Conservation (phyloP, 805 yeast genomes). For the Candida tammaniensis region DNA sequence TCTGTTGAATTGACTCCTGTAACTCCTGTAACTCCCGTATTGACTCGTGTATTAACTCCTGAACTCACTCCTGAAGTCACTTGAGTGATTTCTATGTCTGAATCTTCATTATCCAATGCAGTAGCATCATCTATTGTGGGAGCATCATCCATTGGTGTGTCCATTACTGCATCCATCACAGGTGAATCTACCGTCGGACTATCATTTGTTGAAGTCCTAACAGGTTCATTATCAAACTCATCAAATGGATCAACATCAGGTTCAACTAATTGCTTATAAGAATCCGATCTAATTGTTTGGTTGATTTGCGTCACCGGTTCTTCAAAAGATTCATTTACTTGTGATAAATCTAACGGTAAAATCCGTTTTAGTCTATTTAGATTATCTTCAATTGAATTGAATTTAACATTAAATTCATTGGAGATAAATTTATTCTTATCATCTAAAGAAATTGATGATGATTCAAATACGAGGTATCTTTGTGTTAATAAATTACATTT, state of each 20-base stretch:
- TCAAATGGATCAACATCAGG: constrained; percentile 10
- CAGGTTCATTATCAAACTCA: constrained; percentile 8
- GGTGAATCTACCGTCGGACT: background rate
- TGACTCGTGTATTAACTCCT: too few species aligned
- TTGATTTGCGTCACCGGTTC: background rate
- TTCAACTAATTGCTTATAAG: constrained; percentile 6
- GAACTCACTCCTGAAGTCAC: too few species aligned
- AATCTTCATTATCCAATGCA: background rate
- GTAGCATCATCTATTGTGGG: background rate
- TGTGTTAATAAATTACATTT: constrained; percentile 27
- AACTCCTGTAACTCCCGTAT: too few species aligned
- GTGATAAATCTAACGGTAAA: constrained; percentile 3
- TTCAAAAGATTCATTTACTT: constrained; percentile 3
- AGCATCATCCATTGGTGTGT: background rate
- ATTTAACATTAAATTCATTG: constrained; percentile 23
- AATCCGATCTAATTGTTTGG: background rate
- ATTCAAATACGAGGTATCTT: constrained; percentile 29
- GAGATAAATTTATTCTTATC: constrained; percentile 28
- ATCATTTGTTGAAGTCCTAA: background rate
- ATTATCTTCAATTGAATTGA: constrained; percentile 16
- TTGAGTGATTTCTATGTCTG: constrained; percentile 10
- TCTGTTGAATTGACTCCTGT: too few species aligned
- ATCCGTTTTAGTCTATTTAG: constrained; percentile 3
- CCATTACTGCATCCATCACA: background rate
- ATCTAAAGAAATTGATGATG: constrained; percentile 37